These are phyloP conservation scores for Lumnitzera littorea DNA, from an alignment of 345 rosid species.

Conservation along the genomic window DNA sequence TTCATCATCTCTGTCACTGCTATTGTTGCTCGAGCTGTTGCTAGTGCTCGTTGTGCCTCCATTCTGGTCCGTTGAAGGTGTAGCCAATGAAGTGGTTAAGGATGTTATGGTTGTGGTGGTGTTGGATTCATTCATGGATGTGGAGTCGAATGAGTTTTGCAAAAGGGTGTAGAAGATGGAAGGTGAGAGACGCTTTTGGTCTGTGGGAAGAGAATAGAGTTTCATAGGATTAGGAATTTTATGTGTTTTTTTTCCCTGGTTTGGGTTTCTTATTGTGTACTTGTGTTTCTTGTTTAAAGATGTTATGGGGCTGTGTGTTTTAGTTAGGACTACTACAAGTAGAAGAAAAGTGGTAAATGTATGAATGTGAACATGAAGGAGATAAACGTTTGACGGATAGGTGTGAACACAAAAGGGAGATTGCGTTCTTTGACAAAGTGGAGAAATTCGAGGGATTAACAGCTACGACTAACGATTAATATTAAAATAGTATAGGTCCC, in stretches of 20 bases:
- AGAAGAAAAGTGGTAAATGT: not conserved
- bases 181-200: conserved; percentile 4
- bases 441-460: conserved; percentile 1
- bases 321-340: not conserved
- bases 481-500: too few species aligned
- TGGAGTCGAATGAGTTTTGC: not conserved
- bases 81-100: not conserved
- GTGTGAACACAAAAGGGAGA: conserved; percentile 6
- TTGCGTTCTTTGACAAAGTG: not conserved
- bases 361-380: not conserved
- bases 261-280: too few species aligned
- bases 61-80: too few species aligned
- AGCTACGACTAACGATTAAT: not conserved
- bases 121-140: conserved; percentile 16
- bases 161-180: conserved; percentile 5
- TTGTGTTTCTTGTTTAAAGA: too few species aligned
- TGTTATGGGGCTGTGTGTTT: not conserved
- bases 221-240: conserved; percentile 4
- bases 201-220: conserved; percentile 5
- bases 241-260: too few species aligned
- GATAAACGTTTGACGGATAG: not conserved
- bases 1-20: not conserved
- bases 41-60: too few species aligned
- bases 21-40: conserved; percentile 5
- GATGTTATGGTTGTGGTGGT: not conserved